Conservation (phyloP, 768 basidiomycete species). For the Naganishia antarctica region DNA sequence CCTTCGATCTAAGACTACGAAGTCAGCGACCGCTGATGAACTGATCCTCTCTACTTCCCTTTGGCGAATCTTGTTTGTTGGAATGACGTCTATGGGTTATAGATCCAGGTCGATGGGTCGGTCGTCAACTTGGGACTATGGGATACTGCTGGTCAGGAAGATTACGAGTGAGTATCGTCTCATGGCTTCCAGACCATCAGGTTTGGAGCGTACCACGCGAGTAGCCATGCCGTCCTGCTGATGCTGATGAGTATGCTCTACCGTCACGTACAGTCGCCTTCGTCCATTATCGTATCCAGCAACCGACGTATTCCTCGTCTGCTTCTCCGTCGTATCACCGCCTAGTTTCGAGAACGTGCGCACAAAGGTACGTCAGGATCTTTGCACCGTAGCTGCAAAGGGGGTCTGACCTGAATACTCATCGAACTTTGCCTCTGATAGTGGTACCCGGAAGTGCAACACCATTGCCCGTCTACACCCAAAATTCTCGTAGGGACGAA, state of each 20-base stretch:
- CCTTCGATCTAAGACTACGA: no score
- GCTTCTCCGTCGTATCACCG: conserved; percentile 95
- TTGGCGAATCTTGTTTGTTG: no score
- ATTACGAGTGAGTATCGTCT: conserved; percentile 44
- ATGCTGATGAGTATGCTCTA: not conserved
- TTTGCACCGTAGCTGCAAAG: no score
- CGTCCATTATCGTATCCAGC: conserved; percentile 99
- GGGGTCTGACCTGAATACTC: not conserved
- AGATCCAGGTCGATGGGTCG: conserved; percentile 86
- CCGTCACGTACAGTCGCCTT: conserved; percentile 56
- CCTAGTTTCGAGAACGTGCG: conserved; percentile 98
- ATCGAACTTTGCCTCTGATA: conserved; percentile 42
- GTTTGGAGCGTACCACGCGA: no score
- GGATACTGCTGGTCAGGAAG: conserved; percentile 50
- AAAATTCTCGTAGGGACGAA: conserved; percentile 95
- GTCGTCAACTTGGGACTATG: conserved; percentile 84
- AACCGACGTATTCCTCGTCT: conserved; percentile 98
- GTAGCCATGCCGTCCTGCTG: no score
- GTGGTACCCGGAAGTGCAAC: conserved; percentile 77
- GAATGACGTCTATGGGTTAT: conserved; percentile 53
- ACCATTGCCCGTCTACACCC: conserved; percentile 91
- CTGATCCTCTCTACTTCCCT: no score
- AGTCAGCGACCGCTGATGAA: no score
- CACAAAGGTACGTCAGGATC: conserved; percentile 69
- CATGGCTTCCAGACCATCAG: not conserved